Evolutionary conservation across 1,139 yeast species (phyloP).

Genomic region (Geotrichum australiense): DNA sequence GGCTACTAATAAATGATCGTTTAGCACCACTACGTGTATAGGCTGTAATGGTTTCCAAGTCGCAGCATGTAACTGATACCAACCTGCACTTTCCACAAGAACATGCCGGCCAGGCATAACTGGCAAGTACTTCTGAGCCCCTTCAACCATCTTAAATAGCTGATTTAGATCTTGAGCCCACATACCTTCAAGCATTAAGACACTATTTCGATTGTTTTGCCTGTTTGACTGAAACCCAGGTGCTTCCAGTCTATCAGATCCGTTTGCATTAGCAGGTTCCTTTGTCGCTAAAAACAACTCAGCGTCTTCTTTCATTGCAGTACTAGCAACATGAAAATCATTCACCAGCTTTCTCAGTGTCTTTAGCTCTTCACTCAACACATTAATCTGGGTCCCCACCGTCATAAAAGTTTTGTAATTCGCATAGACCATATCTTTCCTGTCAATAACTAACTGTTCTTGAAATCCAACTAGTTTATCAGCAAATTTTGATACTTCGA

Average conservation of each 20-base stretch:
- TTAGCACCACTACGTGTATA: constrained; percentile 67
- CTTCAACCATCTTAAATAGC: constrained; percentile 78
- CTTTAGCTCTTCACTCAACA: constrained; percentile 59
- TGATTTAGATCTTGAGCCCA: constrained; percentile 73
- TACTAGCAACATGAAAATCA: constrained; percentile 56
- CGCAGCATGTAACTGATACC: constrained; percentile 83
- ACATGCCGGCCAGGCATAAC: constrained; percentile 78
- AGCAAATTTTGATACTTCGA: constrained; percentile 66
- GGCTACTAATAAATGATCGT: constrained; percentile 73
- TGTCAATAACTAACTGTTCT: constrained; percentile 51
- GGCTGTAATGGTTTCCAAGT: constrained; percentile 79
- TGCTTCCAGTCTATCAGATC: not conserved
- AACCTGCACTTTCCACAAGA: constrained; percentile 69
- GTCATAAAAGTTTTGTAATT: constrained; percentile 67
- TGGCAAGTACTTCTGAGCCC: constrained; percentile 76
- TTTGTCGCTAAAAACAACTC: constrained; percentile 31
- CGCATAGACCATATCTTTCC: constrained; percentile 57
- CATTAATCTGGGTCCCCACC: constrained; percentile 57
- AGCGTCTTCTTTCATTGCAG: constrained; percentile 65
- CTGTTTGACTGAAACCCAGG: constrained; percentile 23
- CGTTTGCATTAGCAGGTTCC: too few relatives aligned
- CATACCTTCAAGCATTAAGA: constrained; percentile 65
- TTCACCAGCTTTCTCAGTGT: constrained; percentile 53
- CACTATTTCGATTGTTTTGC: constrained; percentile 53
- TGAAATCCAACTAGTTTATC: constrained; percentile 50